Evolutionary conservation across 495 filamentous ascomycete genomes (phyloP), one percentile per base, ranked within the genome.

Genomic region (Cenococcum geophilum): DNA sequence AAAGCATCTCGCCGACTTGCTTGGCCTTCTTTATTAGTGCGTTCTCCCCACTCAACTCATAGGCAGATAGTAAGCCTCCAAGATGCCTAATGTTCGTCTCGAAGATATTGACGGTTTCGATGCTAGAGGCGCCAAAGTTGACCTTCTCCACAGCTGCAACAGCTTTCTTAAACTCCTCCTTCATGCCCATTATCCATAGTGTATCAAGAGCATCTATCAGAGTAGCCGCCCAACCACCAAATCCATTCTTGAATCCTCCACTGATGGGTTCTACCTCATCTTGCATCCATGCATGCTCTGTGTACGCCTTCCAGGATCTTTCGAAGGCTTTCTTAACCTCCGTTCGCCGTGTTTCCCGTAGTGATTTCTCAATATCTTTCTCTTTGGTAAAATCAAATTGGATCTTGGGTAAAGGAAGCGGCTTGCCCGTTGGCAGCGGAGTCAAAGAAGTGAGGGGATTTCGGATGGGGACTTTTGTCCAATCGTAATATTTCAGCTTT

Each of bases 151-250:
- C 68, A 21, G 79, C 82, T 34, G 75, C 66, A 57, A 86, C 75
- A 22, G 84, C 84, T 27, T 79, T 73, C 40, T 82, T 74, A 51
- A 86, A 83, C 47, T 88, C 85, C 0, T 80, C 74, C 21, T 79
- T 76, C 65, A 86, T 63, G 0, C 74, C 83, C 83, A 87, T 86
- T 25, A 88, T 84, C 70, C 82, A 76, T 1, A 88, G 73, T 1
- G 81, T 82, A 74, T 88, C 85, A 16, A 88, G 70, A 5, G 79
- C 76, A 70, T 88, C 85, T 14, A 88, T 79, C 59, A 82, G 71
- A 1, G 78, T 82, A 10, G 80, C 84, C 36, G 77, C 81, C 82
- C 82, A 88, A 10, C 84, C 84, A 56, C 80, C 83, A 74, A 87
- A 87, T 1, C 76, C 74, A 63, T 81, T 75, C 22, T 71, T 67